These are phyloP conservation scores for Rasamsonia emersonii DNA, from an alignment of 2,329 filamentous ascomycete species.

Conservation along the genomic window DNA sequence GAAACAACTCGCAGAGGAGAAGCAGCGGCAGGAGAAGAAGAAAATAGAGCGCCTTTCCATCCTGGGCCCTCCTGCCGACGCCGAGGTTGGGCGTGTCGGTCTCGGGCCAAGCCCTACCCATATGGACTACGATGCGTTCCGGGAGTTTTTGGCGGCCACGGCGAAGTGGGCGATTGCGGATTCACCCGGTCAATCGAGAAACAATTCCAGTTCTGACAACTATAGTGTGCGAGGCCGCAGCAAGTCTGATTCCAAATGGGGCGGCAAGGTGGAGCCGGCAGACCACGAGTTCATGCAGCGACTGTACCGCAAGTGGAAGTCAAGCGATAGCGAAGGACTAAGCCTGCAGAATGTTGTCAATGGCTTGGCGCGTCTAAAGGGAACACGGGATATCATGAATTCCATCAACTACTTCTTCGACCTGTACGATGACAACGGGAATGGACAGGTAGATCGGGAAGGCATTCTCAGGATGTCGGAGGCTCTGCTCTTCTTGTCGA, in stretches of 20 bases:
- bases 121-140: slow-evolving; percentile 96
- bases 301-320: slow-evolving; percentile 82
- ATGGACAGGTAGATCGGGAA: slow-evolving; percentile 88
- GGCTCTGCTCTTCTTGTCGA: slow-evolving; percentile 81
- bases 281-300: slow-evolving; percentile 92
- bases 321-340: slow-evolving; percentile 64
- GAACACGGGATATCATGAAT: slow-evolving; percentile 91
- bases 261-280: slow-evolving; percentile 58
- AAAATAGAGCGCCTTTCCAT: slow-evolving; percentile 36
- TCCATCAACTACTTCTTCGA: slow-evolving; percentile 98
- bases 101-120: slow-evolving; percentile 80
- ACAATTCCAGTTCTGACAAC: slow-evolving; percentile 36
- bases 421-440: slow-evolving; percentile 85
- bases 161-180: slow-evolving; percentile 91
- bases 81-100: slow-evolving; percentile 79
- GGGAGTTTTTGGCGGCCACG: slow-evolving; percentile 84
- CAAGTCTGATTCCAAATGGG: slow-evolving; percentile 46
- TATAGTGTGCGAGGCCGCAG: slow-evolving; percentile 47
- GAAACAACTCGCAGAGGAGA: slow-evolving; percentile 66
- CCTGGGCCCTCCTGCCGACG: slow-evolving; percentile 42
- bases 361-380: slow-evolving; percentile 84
- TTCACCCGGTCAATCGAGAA: slow-evolving; percentile 55
- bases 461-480: slow-evolving; percentile 93
- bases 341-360: slow-evolving; percentile 87
- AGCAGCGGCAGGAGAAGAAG: slow-evolving; percentile 56